Base-by-base conservation (phyloP, 2,329 filamentous ascomycete genomes). In the Arthrobotrys musiformis region DNA sequence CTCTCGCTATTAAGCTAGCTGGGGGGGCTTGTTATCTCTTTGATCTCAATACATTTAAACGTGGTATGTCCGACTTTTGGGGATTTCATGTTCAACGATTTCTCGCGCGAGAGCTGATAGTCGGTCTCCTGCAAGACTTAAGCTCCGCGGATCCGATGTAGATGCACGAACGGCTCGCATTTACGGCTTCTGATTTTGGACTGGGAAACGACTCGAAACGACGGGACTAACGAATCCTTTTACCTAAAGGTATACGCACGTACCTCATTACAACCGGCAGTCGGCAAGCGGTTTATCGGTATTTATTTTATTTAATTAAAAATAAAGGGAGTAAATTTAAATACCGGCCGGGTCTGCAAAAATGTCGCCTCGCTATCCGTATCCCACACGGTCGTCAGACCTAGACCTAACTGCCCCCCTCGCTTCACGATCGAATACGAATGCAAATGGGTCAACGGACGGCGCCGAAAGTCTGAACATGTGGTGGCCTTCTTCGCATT, bases 401-500 rank as follows among this genome's bases (percentile, higher is more conserved):
- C 54, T 24, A 35, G 33, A 35, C 19, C n/a, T n/a, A n/a, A 28
- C 7, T 37, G 4, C 4, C 6, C n/a, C 7, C 6, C 64, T 52
- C 69, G 50, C 17, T 66, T 61, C 35, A 35, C 9, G 15, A 33
- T 9, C 50, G 8, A 19, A 35, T 22, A 35, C 50, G 40, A 26
- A 58, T 22, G 33, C 50, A 58, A 26, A 58, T 60, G 50, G 33
- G 15, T 61, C 58, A 52, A 61, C 42, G 19, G 13, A 13, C 37
- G 17, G 37, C 42, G 19, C 35, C 33, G 68, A 66, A 35, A 37
- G 40, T 13, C n/a, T 75, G 24, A 58, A 70, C 8, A 70, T 66
- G 60, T 70, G 66, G 73, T 77, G 73, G 73, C 66, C 73, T 9
- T 70, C 66, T 15, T 77, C 73, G 17, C 22, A 66, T 17, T 77